A percentile compares a stretch with the other conserved stretches of the same genome.
Evolutionary conservation across 805 yeast genomes (phyloP).

Genomic region (Yamadazyma laniorum): DNA sequence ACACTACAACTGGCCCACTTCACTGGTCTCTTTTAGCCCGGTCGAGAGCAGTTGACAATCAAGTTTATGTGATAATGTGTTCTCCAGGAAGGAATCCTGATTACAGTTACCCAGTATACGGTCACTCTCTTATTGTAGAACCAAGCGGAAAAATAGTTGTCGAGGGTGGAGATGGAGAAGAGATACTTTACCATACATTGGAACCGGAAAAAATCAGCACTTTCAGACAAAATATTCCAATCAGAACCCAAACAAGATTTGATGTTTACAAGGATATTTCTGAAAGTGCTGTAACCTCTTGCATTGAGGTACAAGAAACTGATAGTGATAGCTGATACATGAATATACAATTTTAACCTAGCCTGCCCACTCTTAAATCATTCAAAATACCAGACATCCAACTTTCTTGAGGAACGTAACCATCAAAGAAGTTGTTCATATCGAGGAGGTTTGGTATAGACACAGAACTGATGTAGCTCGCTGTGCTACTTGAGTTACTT

Average conservation of each 20-base stretch:
- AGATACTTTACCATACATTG: conserved; percentile 69
- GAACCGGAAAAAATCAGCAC: conserved; percentile 57
- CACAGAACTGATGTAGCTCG: background rate
- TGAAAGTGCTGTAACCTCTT: conserved; percentile 10
- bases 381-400: conserved; percentile 1
- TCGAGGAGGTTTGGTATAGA: conserved; percentile 1
- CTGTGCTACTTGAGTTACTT: background rate
- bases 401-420: conserved; percentile 1
- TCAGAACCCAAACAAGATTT: conserved; percentile 66
- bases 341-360: background rate
- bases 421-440: conserved; percentile 6
- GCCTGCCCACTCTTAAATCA: too few relatives aligned
- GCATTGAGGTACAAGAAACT: conserved; percentile 10
- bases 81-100: conserved; percentile 74
- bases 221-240: conserved; percentile 68
- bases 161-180: conserved; percentile 80
- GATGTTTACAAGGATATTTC: conserved; percentile 53
- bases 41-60: conserved; percentile 67
- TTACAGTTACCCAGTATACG: conserved; percentile 61
- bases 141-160: conserved; percentile 60
- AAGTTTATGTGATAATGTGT: conserved; percentile 64
- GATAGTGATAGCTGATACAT: conserved; percentile 4
- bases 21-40: conserved; percentile 71
- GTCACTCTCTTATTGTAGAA: conserved; percentile 63
- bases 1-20: conserved; percentile 71